These are phyloP conservation scores for Aspergillus fischeri DNA, from an alignment of 2,329 filamentous ascomycete genomes.

Conservation along the genomic window DNA sequence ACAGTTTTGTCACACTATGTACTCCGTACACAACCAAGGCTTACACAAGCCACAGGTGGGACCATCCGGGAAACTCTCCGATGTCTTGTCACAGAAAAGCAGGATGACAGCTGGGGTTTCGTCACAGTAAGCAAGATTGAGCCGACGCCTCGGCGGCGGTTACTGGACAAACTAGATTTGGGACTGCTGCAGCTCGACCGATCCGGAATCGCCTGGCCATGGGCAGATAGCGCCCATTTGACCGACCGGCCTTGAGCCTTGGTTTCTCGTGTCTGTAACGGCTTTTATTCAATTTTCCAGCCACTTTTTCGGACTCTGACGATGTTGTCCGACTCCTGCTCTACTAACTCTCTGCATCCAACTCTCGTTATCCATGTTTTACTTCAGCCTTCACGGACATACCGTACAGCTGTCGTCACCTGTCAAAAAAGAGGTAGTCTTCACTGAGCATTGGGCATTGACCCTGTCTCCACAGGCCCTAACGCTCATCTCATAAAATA, in stretches of 20 bases:
- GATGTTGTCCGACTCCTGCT: background rate
- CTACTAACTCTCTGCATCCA: background rate
- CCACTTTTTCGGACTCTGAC: background rate
- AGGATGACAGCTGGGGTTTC: conserved; percentile 28
- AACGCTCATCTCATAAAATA: background rate
- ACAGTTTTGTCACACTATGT: background rate
- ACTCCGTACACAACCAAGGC: background rate
- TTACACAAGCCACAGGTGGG: conserved; percentile 8
- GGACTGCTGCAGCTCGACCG: conserved; percentile 16
- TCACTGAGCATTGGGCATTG: background rate
- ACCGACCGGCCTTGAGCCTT: background rate
- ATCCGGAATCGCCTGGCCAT: conserved; percentile 8
- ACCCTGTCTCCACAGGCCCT: background rate
- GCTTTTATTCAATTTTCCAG: background rate
- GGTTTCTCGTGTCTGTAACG: background rate
- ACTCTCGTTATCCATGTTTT: background rate
- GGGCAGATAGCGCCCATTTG: background rate
- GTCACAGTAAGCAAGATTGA: conserved; percentile 9
- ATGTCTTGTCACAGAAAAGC: conserved; percentile 24
- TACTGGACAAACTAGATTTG: conserved; percentile 5
- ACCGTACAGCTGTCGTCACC: too few relatives aligned
- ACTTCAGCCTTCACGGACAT: too few relatives aligned
- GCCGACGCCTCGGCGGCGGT: background rate
- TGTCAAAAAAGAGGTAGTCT: background rate
- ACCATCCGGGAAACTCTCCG: conserved; percentile 26